phyloP scores from a whole-genome alignment of 176 grass and related monocot species.

The Triticum timopheevii region DNA sequence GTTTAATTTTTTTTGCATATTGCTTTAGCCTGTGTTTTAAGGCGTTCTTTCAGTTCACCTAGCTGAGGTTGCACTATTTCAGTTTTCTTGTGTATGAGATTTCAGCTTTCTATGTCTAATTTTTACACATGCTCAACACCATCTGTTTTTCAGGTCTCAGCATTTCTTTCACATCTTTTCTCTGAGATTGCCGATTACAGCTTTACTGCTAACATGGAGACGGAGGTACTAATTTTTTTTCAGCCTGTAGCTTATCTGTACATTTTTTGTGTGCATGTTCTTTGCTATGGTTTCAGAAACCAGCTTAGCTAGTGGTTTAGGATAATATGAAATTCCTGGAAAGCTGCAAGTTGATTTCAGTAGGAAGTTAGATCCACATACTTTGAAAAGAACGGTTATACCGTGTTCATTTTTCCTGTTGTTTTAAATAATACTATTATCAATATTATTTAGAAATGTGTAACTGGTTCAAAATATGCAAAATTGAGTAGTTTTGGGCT shows the following conservation, averaged over 20 bases:
- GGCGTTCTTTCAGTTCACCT: conserved; percentile 21
- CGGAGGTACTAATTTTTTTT: conserved; percentile 58
- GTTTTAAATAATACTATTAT: neutral
- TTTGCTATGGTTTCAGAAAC: conserved; percentile 20
- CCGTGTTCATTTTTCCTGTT: neutral
- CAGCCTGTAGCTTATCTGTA: neutral
- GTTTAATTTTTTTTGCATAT: neutral
- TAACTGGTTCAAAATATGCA: conserved; percentile 9
- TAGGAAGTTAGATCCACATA: conserved; percentile 1
- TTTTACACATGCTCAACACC: conserved; percentile 18
- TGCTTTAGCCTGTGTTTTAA: neutral
- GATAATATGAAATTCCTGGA: conserved; percentile 17
- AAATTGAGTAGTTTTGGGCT: neutral
- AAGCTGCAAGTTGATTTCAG: neutral
- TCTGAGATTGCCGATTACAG: conserved; percentile 76
- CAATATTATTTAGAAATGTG: conserved; percentile 11
- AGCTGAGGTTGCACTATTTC: neutral
- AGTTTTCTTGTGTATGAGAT: conserved; percentile 5
- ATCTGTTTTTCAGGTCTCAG: conserved; percentile 58
- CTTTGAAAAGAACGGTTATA: neutral
- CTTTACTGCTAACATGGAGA: conserved; percentile 95
- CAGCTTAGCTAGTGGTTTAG: neutral
- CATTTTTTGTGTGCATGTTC: conserved; percentile 29
- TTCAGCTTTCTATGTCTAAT: conserved; percentile 4
- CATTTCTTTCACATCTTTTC: conserved; percentile 85